Conservation (phyloP, 179 eudicot species). For the Camellia oleifera region DNA sequence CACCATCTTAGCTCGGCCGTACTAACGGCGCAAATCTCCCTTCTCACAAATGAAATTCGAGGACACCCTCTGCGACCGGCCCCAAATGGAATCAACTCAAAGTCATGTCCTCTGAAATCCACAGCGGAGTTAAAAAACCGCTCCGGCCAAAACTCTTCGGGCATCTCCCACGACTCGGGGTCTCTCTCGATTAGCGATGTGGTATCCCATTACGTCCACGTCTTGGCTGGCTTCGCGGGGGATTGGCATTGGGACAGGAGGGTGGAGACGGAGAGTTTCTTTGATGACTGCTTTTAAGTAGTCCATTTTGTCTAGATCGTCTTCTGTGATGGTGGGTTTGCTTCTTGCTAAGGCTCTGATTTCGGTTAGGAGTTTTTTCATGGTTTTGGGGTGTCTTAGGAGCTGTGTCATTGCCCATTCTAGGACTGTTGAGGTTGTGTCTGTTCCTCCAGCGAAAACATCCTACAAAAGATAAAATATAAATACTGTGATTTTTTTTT, state of each 20-base stretch:
- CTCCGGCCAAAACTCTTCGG: conserved; percentile 41
- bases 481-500: no score
- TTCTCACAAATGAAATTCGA: conserved; percentile 24
- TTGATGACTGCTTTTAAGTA: conserved; percentile 50
- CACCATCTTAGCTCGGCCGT: no score
- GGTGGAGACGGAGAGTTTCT: conserved; percentile 48
- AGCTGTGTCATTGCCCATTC: conserved; percentile 69
- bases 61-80: conserved; percentile 55
- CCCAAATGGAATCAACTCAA: conserved; percentile 47
- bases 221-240: conserved; percentile 43
- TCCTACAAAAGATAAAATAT: conserved; percentile 1
- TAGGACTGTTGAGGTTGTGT: conserved; percentile 38
- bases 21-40: no score
- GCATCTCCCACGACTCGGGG: conserved; percentile 39
- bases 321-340: conserved; percentile 28
- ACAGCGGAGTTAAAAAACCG: conserved; percentile 27
- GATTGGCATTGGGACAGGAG: conserved; percentile 41
- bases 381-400: conserved; percentile 30
- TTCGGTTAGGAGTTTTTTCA: conserved; percentile 35
- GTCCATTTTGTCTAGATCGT: conserved; percentile 35
- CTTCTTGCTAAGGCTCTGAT: conserved; percentile 25
- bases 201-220: conserved; percentile 37
- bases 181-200: conserved; percentile 47
- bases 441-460: conserved; percentile 48
- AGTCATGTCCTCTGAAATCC: conserved; percentile 48